Conservation (phyloP, 108 stramenopile genomes). For the Nannochloropsis granulata region DNA sequence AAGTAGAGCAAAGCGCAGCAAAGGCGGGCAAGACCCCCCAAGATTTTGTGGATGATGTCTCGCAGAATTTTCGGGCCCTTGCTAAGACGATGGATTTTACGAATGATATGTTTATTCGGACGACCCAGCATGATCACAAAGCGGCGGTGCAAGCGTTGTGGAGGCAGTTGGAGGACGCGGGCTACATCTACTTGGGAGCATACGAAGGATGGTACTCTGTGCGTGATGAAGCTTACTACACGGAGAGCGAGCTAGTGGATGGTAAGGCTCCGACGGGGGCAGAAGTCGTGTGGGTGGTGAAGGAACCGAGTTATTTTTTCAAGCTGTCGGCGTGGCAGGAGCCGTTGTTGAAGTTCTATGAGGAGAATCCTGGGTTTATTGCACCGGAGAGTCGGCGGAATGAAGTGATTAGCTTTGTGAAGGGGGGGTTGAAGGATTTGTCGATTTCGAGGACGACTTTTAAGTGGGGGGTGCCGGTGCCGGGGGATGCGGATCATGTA, state of each 20-base stretch:
- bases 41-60: conserved; percentile 57
- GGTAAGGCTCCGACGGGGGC: conserved; percentile 82
- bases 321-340: conserved; percentile 61
- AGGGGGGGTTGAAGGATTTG: conserved; percentile 66
- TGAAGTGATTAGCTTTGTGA: conserved; percentile 61
- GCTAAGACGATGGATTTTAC: conserved; percentile 49
- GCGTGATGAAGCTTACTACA: conserved; percentile 90
- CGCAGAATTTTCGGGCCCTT: conserved; percentile 12
- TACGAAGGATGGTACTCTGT: conserved; percentile 97
- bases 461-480: conserved; percentile 83
- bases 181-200: conserved; percentile 70
- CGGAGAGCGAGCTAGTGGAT: conserved; percentile 77
- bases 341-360: conserved; percentile 61
- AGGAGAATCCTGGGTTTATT: conserved; percentile 62
- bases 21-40: conserved; percentile 54
- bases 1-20: conserved; percentile 70
- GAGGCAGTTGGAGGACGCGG: conserved; percentile 57
- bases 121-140: conserved; percentile 68
- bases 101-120: conserved; percentile 78
- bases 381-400: conserved; percentile 69
- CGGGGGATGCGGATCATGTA: conserved; percentile 69
- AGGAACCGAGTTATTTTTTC: conserved; percentile 95
- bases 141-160: conserved; percentile 56
- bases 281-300: conserved; percentile 75
- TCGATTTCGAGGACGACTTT: conserved; percentile 75